A percentile compares a stretch with the other conserved stretches of the same genome.
phyloP scores from a whole-genome alignment of 257 asterid genomes.

The Solanum neorickii region DNA sequence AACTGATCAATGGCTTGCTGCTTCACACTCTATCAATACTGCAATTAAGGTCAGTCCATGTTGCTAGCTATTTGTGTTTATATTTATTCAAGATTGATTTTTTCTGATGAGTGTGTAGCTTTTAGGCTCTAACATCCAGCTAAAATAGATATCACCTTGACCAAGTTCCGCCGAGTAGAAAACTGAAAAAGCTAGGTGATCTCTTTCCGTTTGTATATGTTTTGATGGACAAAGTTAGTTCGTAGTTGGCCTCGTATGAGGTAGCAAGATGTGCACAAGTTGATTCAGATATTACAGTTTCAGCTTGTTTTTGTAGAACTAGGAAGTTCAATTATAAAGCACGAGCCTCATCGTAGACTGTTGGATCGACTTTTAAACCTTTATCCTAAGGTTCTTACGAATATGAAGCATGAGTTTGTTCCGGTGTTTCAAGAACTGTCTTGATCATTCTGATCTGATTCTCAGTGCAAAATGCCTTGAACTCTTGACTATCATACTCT shows the following conservation, averaged over 20 bases:
- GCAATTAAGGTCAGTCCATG: constrained; percentile 58
- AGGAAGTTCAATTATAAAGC: neutral
- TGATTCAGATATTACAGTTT: neutral
- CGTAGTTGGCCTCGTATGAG: neutral
- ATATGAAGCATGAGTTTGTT: neutral
- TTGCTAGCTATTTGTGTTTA: neutral
- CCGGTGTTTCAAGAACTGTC: neutral
- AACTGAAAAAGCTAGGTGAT: neutral
- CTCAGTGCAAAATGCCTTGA: neutral
- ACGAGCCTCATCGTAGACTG: neutral
- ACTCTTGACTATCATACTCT: neutral
- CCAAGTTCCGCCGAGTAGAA: neutral
- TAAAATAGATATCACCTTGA: neutral
- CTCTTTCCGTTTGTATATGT: neutral
- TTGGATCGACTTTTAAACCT: neutral
- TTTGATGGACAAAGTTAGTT: neutral
- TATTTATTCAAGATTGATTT: neutral
- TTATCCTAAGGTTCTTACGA: neutral
- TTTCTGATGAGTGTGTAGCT: neutral
- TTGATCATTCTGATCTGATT: neutral
- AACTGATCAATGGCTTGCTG: constrained; percentile 86
- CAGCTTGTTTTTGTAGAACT: neutral
- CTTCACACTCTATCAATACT: constrained; percentile 68
- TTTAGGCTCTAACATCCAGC: neutral
- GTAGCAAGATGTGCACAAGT: neutral